Conservation (phyloP, 2,329 filamentous ascomycete species). For the Ramularia endophylla region DNA sequence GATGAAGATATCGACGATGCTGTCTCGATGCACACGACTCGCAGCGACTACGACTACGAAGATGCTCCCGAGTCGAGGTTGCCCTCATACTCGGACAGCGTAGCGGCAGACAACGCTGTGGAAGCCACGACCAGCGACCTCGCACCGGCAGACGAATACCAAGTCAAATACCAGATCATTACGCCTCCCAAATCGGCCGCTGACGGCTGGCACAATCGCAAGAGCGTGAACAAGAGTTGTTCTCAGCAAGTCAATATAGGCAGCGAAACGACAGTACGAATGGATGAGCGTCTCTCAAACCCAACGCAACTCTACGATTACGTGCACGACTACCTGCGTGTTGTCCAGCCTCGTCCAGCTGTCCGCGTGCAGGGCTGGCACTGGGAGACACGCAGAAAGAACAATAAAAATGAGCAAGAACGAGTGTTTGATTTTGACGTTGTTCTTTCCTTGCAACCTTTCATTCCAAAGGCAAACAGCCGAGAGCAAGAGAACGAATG, state of each 20-base stretch:
- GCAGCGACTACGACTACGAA: conserved; percentile 25
- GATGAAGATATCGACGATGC: conserved; percentile 21
- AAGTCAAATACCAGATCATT: conserved; percentile 17
- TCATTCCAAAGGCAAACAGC: conserved; percentile 9
- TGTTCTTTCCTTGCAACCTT: conserved; percentile 16
- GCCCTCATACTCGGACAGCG: conserved; percentile 27
- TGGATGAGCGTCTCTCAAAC: conserved; percentile 23
- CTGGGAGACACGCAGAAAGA: conserved; percentile 16
- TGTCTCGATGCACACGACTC: conserved; percentile 26
- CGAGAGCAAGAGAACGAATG: conserved; percentile 7
- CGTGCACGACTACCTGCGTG: conserved; percentile 19
- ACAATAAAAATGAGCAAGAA: conserved; percentile 27
- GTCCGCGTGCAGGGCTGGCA: conserved; percentile 26
- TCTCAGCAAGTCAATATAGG: conserved; percentile 11
- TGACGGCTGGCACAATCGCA: conserved; percentile 1
- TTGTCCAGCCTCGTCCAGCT: conserved; percentile 18
- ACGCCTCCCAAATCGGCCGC: conserved; percentile 6
- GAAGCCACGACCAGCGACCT: background rate
- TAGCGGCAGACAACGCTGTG: conserved; percentile 9
- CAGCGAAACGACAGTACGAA: conserved; percentile 22
- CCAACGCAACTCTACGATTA: conserved; percentile 19
- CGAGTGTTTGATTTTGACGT: conserved; percentile 25
- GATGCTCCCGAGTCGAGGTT: conserved; percentile 15
- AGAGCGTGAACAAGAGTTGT: conserved; percentile 5
- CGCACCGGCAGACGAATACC: conserved; percentile 8